Percentiles rank a stretch among this genome's conserved stretches.
Evolutionary conservation across 129 eudicot species (phyloP).

Genomic region (Centaurea solstitialis): DNA sequence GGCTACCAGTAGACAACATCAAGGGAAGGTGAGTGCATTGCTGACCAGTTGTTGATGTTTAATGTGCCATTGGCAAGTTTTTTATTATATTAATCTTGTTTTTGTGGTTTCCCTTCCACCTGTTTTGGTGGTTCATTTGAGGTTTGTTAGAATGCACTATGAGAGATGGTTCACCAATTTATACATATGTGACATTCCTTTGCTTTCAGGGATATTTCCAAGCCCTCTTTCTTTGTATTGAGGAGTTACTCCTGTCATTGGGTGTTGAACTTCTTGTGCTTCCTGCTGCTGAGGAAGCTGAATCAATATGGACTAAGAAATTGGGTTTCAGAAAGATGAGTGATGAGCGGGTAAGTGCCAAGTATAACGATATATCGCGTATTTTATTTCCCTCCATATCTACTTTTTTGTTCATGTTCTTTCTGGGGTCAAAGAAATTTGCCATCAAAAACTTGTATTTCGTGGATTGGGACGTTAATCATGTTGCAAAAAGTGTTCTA

Average conservation of each 20-base stretch:
- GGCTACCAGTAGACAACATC: slow-evolving; percentile 88
- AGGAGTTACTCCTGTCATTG: slow-evolving; percentile 65
- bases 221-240: slow-evolving; percentile 76
- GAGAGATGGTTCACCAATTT: neutral
- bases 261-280: slow-evolving; percentile 78
- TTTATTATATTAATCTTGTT: neutral
- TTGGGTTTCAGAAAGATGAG: slow-evolving; percentile 84
- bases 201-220: slow-evolving; percentile 78
- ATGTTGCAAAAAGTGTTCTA: neutral
- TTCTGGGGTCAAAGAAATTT: neutral
- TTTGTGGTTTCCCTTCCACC: neutral
- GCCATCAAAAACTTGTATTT: neutral
- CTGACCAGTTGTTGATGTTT: slow-evolving; percentile 4
- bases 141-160: neutral
- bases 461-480: neutral
- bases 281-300: slow-evolving; percentile 98
- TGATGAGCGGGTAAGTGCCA: slow-evolving; percentile 70
- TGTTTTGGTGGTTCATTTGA: neutral
- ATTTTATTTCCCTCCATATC: neutral
- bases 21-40: slow-evolving; percentile 71
- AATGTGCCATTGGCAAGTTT: too few species aligned
- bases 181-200: neutral
- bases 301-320: slow-evolving; percentile 84
- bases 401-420: neutral
- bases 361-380: neutral